Evolutionary conservation across 257 asterid species (phyloP).

Genomic region (Capsicum chinense): DNA sequence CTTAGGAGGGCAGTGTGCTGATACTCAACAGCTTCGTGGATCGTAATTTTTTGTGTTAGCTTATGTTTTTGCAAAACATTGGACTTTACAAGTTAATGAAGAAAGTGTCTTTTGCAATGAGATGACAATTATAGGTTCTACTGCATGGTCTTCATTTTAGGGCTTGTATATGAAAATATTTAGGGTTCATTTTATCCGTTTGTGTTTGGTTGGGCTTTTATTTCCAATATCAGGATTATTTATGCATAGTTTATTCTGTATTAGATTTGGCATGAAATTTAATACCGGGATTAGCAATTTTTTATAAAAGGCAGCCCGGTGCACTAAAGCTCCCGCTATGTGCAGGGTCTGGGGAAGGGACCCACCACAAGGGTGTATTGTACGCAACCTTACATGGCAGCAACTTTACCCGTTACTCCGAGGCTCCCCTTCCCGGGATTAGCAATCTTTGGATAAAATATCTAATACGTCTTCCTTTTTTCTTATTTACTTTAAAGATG

Average conservation of each 20-base stretch:
- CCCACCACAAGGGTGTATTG: too few species aligned
- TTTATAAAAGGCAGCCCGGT: too few species aligned
- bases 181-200: too few species aligned
- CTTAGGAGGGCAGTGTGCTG: neutral
- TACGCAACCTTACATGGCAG: too few species aligned
- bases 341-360: too few species aligned
- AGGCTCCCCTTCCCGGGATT: neutral
- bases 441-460: neutral
- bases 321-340: too few species aligned
- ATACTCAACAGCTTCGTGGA: neutral
- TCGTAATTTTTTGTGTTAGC: neutral
- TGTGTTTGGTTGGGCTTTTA: neutral
- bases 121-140: neutral
- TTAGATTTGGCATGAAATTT: neutral
- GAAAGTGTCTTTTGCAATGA: neutral
- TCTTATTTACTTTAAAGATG: neutral
- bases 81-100: conserved; percentile 10
- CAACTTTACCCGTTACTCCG: too few species aligned
- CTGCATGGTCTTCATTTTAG: conserved; percentile 4
- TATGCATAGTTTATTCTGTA: neutral
- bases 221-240: neutral
- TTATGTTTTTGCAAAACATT: neutral
- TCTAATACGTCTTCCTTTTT: neutral
- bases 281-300: neutral
- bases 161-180: conserved; percentile 2